Evolutionary conservation across 306 rosid species (phyloP).

Genomic region (Pueraria montana): DNA sequence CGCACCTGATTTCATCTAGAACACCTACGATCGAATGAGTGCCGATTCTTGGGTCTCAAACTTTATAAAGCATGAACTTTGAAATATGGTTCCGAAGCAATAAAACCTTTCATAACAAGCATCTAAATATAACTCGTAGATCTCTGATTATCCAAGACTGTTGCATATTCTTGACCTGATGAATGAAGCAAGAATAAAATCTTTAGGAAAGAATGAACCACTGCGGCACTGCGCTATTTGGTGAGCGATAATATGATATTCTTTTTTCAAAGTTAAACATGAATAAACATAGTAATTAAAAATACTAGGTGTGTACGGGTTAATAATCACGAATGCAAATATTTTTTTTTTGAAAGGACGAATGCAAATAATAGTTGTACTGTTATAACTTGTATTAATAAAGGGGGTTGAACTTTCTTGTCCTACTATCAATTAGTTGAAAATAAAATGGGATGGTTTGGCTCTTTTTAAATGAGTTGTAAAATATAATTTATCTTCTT

Average conservation of each 20-base stretch:
- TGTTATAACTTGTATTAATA: too few species aligned
- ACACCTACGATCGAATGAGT: not conserved
- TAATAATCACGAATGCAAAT: not conserved
- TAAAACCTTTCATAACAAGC: not conserved
- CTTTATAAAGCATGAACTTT: not conserved
- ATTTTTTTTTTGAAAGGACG: too few species aligned
- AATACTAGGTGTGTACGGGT: not conserved
- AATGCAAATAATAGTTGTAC: not conserved
- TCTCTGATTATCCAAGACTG: not conserved
- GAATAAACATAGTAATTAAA: not conserved
- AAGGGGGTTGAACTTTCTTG: too few species aligned
- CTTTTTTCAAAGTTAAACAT: not conserved
- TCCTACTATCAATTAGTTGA: too few species aligned
- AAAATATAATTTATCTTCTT: too few species aligned
- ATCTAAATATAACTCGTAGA: not conserved
- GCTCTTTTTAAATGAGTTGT: too few species aligned
- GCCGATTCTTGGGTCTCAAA: not conserved
- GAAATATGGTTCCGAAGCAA: not conserved
- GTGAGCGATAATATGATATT: not conserved
- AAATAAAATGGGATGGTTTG: too few species aligned
- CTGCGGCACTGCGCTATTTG: not conserved
- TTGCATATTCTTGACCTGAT: not conserved
- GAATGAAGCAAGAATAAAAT: slow-evolving; percentile 22
- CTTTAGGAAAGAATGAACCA: not conserved
- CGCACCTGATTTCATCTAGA: not conserved